Evolutionary conservation across 371 early-diverging fungal genomes (phyloP), one percentile per base, ranked within the genome.

Genomic region (Syncephalastrum racemosum): DNA sequence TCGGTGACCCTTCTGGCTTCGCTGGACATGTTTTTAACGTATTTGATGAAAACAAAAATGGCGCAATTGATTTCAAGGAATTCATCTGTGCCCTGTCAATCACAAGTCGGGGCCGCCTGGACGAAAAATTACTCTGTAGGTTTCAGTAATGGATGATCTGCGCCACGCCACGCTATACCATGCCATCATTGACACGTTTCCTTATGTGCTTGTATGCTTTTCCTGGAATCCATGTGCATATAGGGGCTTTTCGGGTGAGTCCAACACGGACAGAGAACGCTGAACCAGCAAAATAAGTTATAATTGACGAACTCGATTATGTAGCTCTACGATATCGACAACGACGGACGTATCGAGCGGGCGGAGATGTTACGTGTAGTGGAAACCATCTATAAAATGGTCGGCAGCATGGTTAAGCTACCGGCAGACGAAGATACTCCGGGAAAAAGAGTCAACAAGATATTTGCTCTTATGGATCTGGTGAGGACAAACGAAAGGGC

Each of bases 341-440:
- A 88, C 50, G 94, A 96, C 65, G 91, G 94, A 23, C 83, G 75
- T 64, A 92, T 96, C 56, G 87, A 94, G 22, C 82, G 81, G 25
- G 88, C 85, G 14, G 97, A 96, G 75, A 93, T 95, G 93, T 62
- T 90, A 43, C 70, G 70, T 52, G 90, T 94, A 46, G 95, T 94
- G 10, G 88, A 91, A 48, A 91, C 96, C 6, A 91, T 96, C 50
- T 94, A 95, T 69, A 89, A 86, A 63, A 92, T 95, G 92, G 90
- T 96, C 0, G 96, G 94, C 6, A 86, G 83, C 54, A 90, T 90
- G 87, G 88, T 89, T 39, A 90, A 90, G 62, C 65, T 94, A 59
- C 91, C 94, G 20, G 73, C 80, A 24, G 96, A 96, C 69, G 92
- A 92, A 61, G 85, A 89, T 57, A 94, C 94, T 22, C 93, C 96